Base-by-base conservation (phyloP, 768 basidiomycete species). In the Thelephora ganbajun region DNA sequence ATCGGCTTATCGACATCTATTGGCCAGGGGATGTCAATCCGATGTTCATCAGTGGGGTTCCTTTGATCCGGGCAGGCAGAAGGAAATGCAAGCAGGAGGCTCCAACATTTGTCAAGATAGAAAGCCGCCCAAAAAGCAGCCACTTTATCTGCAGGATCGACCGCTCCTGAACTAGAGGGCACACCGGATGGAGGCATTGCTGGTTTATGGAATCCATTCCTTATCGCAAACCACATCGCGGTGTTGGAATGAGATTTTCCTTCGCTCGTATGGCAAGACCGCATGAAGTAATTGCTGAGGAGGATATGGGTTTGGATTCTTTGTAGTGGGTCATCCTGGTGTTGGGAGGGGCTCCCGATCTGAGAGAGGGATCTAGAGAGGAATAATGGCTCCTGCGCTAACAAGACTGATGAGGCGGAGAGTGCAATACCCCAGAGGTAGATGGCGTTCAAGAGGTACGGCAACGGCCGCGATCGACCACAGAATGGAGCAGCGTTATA, bases 311-410 rank as follows among this genome's bases (percentile, higher is more conserved):
- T 55, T 43, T 66, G 65, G 6, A 66, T 56, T 9, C 50, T 54
- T 37, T 60, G 51, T 43, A 64, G 54, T 50, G 54, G 69, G 53
- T 53, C 66, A 1, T 52, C 50, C 35, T 54, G 57, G 39, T 20
- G 35, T 33, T 14, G 44, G 44, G 48, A 6, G 44, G 34, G 47
- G 46, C 30, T 22, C 57, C 48, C 55, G 26, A 30, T 9, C 43
- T 73, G 71, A 1, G 73, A 68, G 33, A 77, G 66, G 2, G 72
- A 63, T 26, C 71, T 67, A 2, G 68, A 59, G 3, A 80, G 64
- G 44, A 82, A 64, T 6, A 65, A 58, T 1, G 67, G 56, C 34
- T 68, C 66, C 23, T 53, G 50, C 9, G 54, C 50, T 18, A 48
- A 45, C 13, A 66, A 56, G 0, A 52, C 46, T 33, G 53, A 52